Conservation (phyloP, 2,329 filamentous ascomycete species). For the Fusarium annulatum region DNA sequence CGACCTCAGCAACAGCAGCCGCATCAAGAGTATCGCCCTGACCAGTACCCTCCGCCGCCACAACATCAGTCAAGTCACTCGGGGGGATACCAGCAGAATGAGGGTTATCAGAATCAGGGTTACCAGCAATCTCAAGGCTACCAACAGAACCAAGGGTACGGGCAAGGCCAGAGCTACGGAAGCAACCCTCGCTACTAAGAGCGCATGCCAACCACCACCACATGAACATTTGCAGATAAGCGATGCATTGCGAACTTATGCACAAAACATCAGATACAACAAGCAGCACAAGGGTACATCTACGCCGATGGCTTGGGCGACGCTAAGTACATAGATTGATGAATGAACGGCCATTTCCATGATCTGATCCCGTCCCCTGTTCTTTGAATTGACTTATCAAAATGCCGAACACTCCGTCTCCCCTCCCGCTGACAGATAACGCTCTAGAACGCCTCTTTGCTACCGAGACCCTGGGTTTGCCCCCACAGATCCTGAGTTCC, state of each 20-base stretch:
- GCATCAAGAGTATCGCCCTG: slow-evolving; percentile 38
- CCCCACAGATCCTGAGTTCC: not conserved
- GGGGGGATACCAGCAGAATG: slow-evolving; percentile 39
- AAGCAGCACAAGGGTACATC: not conserved
- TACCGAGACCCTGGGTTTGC: slow-evolving; percentile 1
- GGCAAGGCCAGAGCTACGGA: slow-evolving; percentile 6
- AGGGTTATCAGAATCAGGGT: slow-evolving; percentile 20
- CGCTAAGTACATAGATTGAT: slow-evolving; percentile 1
- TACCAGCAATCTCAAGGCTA: slow-evolving; percentile 17
- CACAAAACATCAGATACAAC: not conserved
- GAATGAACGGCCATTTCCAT: slow-evolving; percentile 2
- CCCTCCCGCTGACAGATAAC: not conserved
- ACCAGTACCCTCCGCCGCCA: slow-evolving; percentile 29
- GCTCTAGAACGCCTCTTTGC: not conserved
- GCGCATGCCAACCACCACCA: not conserved
- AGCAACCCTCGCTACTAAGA: not conserved
- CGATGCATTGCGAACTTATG: not conserved
- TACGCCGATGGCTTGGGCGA: not conserved
- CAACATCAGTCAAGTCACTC: slow-evolving; percentile 25
- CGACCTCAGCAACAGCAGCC: slow-evolving; percentile 30
- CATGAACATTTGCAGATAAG: not conserved
- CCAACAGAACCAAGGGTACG: slow-evolving; percentile 6
- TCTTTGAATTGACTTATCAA: not conserved
- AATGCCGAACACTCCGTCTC: not conserved
- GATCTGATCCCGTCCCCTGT: not conserved